Conservation (phyloP, 169 alveolate genomes). For the Miamiensis avidus region DNA sequence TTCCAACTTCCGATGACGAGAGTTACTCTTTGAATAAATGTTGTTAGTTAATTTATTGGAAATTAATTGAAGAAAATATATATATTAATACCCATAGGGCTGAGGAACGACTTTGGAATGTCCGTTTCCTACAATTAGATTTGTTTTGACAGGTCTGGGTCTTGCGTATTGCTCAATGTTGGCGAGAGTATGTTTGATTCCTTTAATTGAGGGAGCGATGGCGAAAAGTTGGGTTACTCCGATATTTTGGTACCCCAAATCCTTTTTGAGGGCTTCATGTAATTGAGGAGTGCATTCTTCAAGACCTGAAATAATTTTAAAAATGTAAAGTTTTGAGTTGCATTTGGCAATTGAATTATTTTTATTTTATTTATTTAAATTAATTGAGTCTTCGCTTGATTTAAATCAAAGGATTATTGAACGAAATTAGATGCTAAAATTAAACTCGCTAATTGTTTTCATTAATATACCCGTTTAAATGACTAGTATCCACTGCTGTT, state of each 20-base stretch:
- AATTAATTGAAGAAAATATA: no score
- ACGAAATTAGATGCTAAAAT: no score
- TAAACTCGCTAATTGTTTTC: no score
- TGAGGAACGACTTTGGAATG: conserved; percentile 72
- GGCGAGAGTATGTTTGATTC: conserved; percentile 39
- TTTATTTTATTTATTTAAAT: no score
- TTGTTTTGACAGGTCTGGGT: conserved; percentile 60
- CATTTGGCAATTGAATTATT: no score
- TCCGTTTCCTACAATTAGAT: conserved; percentile 72
- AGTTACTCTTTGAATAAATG: conserved; percentile 31
- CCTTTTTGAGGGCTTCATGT: conserved; percentile 30
- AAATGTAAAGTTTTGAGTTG: not conserved
- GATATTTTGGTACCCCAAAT: conserved; percentile 30
- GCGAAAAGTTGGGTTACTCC: conserved; percentile 5
- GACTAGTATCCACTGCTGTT: no score
- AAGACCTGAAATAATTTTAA: not conserved
- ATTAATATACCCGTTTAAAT: no score
- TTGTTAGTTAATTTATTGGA: no score
- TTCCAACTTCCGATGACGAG: conserved; percentile 88
- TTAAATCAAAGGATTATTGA: no score
- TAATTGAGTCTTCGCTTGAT: not conserved
- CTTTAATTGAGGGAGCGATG: conserved; percentile 17
- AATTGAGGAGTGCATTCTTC: conserved; percentile 31
- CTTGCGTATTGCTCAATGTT: conserved; percentile 60
- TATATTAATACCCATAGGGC: conserved; percentile 64